A percentile compares a stretch with the other conserved stretches of the same genome.
phyloP scores from a whole-genome alignment of 1,284 basidiomycete species.

The Tilletia setariae region DNA sequence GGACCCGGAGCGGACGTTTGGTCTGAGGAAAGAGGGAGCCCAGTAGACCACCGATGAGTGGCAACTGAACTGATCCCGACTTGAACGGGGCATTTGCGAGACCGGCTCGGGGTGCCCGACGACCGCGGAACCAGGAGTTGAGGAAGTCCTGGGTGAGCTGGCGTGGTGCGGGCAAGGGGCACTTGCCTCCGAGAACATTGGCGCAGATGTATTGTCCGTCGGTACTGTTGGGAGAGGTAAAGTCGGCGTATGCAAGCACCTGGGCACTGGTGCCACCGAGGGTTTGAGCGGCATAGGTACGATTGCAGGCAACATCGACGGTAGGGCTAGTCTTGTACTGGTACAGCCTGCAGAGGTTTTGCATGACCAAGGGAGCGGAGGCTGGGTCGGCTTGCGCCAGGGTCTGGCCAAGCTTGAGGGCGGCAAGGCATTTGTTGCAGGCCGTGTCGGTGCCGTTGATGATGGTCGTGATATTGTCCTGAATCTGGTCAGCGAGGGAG shows the following conservation, averaged over 20 bases:
- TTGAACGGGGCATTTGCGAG: constrained; percentile 17
- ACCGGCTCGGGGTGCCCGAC: background rate
- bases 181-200: constrained; percentile 33
- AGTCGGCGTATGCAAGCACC: constrained; percentile 48
- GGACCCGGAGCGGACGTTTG: constrained; percentile 67
- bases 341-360: constrained; percentile 16
- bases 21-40: constrained; percentile 59
- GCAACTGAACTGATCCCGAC: background rate
- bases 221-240: constrained; percentile 28
- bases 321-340: constrained; percentile 10
- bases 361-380: constrained; percentile 12
- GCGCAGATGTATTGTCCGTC: constrained; percentile 47
- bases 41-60: background rate
- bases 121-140: constrained; percentile 42
- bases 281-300: constrained; percentile 29
- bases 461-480: constrained; percentile 16
- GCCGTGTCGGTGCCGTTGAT: constrained; percentile 16
- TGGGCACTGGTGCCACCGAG: constrained; percentile 42
- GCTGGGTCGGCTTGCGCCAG: constrained; percentile 9
- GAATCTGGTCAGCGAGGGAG: background rate
- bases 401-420: constrained; percentile 17
- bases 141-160: constrained; percentile 34
- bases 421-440: constrained; percentile 15
- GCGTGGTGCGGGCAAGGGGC: constrained; percentile 33
- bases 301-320: constrained; percentile 28